Evolutionary conservation across 495 filamentous ascomycete species (phyloP).

Genomic region (Penicillium odoratum): DNA sequence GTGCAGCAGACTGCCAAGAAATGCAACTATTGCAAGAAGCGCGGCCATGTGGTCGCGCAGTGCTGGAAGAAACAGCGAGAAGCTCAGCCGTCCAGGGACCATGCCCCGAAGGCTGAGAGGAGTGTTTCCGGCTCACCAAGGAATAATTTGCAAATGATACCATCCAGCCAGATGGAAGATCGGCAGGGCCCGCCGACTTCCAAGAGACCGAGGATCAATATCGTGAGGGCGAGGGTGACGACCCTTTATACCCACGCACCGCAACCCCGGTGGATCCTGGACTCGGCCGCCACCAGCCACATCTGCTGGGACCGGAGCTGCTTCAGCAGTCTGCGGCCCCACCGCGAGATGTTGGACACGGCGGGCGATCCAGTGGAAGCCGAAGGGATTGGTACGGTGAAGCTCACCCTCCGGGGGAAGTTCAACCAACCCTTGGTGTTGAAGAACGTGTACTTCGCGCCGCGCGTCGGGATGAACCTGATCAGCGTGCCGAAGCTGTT

Average conservation of each 20-base stretch:
- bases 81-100: no score
- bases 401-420: slow-evolving; percentile 16
- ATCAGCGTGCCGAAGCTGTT: slow-evolving; percentile 17
- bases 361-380: slow-evolving; percentile 15
- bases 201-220: slow-evolving; percentile 13
- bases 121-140: no score
- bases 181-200: slow-evolving; percentile 6
- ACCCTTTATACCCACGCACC: slow-evolving; percentile 19
- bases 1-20: no score
- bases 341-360: slow-evolving; percentile 17
- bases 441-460: slow-evolving; percentile 11
- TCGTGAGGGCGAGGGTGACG: slow-evolving; percentile 13
- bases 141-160: no score
- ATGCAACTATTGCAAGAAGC: no score
- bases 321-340: slow-evolving; percentile 17
- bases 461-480: slow-evolving; percentile 13
- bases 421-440: slow-evolving; percentile 12
- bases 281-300: slow-evolving; percentile 21
- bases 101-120: no score
- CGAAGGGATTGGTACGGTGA: slow-evolving; percentile 21
- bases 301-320: slow-evolving; percentile 16
- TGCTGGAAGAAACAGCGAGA: no score
- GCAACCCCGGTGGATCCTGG: slow-evolving; percentile 18
- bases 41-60: no score
- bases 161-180: slow-evolving; percentile 10